Percentiles rank a stretch among this genome's conserved stretches.
Conservation (phyloP, 768 basidiomycete genomes). For the Tulasnella sp. region DNA sequence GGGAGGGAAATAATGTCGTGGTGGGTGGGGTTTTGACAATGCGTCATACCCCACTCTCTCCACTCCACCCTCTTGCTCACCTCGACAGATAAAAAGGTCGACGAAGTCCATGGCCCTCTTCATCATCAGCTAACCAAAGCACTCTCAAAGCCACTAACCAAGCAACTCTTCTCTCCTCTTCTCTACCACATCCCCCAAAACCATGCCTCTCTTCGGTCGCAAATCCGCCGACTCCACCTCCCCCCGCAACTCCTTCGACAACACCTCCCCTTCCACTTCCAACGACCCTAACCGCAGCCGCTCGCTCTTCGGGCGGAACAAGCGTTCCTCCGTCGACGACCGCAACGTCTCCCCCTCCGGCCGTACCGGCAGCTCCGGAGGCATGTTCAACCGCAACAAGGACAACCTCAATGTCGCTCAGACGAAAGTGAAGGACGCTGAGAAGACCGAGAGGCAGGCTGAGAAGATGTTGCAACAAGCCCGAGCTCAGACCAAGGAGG, state of each 20-base stretch:
- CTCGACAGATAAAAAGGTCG: not conserved
- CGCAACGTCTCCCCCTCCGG: not conserved
- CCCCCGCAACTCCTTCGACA: not conserved
- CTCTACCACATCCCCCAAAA: not conserved
- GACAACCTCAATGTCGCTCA: not conserved
- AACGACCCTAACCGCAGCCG: conserved; percentile 8
- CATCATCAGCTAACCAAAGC: not conserved
- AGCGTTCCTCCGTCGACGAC: conserved; percentile 12
- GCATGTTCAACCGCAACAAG: not conserved
- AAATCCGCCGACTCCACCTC: not conserved
- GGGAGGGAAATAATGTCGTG: not conserved
- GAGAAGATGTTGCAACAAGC: not conserved
- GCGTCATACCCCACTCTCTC: not conserved
- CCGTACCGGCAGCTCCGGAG: not conserved
- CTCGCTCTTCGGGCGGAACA: conserved; percentile 14
- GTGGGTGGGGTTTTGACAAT: not conserved
- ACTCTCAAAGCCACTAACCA: not conserved
- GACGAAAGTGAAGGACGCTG: not conserved
- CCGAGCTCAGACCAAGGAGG: not conserved
- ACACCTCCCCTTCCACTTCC: not conserved
- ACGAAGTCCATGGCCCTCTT: not conserved
- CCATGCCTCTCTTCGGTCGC: not conserved
- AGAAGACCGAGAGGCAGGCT: not conserved
- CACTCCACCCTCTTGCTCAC: not conserved
- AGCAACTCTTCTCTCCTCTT: not conserved